A percentile compares a stretch with the other conserved stretches of the same genome.
phyloP scores from a whole-genome alignment of 371 early-diverging fungal genomes.

The Lichtheimia hyalospora region DNA sequence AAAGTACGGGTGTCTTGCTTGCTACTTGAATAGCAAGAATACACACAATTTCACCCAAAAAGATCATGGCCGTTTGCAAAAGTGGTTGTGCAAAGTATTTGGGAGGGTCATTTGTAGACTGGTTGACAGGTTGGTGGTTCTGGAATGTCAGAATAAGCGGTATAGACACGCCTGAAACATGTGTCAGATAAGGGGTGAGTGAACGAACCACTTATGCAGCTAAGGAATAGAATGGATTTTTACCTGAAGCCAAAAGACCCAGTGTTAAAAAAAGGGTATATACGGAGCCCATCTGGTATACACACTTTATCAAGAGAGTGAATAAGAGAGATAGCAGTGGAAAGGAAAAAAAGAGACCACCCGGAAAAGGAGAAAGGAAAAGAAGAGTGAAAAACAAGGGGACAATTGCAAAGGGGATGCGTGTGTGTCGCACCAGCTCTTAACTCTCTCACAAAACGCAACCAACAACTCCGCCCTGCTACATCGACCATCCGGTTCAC shows the following conservation, averaged over 20 bases:
- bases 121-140: conserved; percentile 32
- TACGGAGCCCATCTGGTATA: conserved; percentile 15
- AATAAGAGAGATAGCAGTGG: conserved; percentile 5
- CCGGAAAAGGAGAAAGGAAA: neutral
- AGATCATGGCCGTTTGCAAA: conserved; percentile 48
- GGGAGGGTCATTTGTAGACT: conserved; percentile 15
- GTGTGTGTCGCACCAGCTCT: neutral
- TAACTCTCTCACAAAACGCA: too few relatives aligned
- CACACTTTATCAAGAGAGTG: neutral
- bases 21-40: conserved; percentile 39
- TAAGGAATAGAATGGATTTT: neutral
- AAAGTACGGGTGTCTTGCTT: conserved; percentile 29
- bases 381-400: neutral
- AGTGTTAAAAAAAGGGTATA: conserved; percentile 24
- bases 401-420: neutral
- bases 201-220: too few relatives aligned
- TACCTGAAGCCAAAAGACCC: conserved; percentile 22
- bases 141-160: conserved; percentile 47
- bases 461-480: too few relatives aligned
- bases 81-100: conserved; percentile 38
- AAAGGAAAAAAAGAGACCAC: conserved; percentile 9
- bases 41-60: conserved; percentile 45
- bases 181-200: neutral
- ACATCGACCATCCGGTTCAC: too few relatives aligned
- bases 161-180: conserved; percentile 37